Conservation (phyloP, 306 rosid species). For the Canavalia ensiformis region DNA sequence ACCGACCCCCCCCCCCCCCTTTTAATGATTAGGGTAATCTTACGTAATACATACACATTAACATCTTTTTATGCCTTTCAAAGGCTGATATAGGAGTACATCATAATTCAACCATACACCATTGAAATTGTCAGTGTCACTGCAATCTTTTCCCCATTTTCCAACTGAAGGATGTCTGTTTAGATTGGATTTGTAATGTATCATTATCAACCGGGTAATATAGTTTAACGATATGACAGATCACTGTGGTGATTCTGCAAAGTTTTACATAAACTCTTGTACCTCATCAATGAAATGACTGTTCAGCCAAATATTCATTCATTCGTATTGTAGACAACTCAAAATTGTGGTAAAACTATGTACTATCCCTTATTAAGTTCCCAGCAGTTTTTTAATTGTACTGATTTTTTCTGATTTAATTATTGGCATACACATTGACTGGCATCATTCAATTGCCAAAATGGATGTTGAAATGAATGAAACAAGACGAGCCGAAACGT, state of each 20-base stretch:
- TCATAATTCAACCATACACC: neutral
- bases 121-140: too few species aligned
- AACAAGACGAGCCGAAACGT: neutral
- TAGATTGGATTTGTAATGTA: neutral
- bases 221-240: neutral
- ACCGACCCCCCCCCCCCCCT: neutral
- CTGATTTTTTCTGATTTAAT: neutral
- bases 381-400: neutral
- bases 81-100: neutral
- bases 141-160: too few species aligned
- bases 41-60: neutral
- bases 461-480: neutral
- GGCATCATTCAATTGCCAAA: conserved; percentile 1
- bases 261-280: neutral
- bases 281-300: neutral
- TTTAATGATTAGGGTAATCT: neutral
- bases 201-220: conserved; percentile 1
- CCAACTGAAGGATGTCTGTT: too few species aligned
- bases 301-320: neutral
- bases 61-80: neutral
- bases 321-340: neutral
- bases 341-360: neutral
- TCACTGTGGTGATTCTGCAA: neutral
- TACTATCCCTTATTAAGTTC: neutral
- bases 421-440: neutral